Percentiles rank a stretch among this genome's conserved stretches.
These are phyloP conservation scores for Psilocybe subaeruginosa DNA, from an alignment of 768 basidiomycete species.

Conservation along the genomic window DNA sequence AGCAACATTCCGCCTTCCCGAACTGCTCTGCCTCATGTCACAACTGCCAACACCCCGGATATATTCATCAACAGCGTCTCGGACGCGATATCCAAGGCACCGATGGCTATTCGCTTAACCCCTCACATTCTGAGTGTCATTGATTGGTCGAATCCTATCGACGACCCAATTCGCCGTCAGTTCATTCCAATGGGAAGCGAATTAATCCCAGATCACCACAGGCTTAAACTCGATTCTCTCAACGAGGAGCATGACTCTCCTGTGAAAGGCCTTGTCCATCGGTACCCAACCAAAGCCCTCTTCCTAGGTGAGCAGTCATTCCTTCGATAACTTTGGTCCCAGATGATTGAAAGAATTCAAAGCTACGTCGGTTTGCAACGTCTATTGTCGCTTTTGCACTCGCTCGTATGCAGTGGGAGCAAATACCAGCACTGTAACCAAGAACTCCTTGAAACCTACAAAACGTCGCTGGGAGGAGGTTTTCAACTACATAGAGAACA, in stretches of 20 bases:
- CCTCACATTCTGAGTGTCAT: constrained; percentile 7
- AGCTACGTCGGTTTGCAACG: constrained; percentile 7
- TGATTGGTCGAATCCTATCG: constrained; percentile 1
- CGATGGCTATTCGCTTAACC: constrained; percentile 6
- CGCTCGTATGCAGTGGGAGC: constrained; percentile 6
- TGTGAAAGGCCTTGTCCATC: constrained; percentile 6
- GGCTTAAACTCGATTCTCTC: constrained; percentile 3
- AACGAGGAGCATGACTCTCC: constrained; percentile 7
- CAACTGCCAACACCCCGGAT: not conserved
- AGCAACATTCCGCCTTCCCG: not conserved
- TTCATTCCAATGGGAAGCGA: constrained; percentile 3
- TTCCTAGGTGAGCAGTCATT: not conserved
- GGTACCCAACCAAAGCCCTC: constrained; percentile 2
- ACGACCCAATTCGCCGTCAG: constrained; percentile 1
- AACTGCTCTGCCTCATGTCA: not conserved
- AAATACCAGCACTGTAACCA: not conserved
- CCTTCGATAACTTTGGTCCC: not conserved
- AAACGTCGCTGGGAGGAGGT: constrained; percentile 6
- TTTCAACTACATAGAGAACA: constrained; percentile 4
- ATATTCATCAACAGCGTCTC: constrained; percentile 6
- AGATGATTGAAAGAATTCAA: not conserved
- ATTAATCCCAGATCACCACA: constrained; percentile 4
- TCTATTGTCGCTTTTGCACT: constrained; percentile 5
- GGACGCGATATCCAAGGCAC: constrained; percentile 2
- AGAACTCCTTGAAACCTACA: constrained; percentile 5